Conservation (phyloP, 2,329 filamentous ascomycete species). For the Microsporum ferrugineum region DNA sequence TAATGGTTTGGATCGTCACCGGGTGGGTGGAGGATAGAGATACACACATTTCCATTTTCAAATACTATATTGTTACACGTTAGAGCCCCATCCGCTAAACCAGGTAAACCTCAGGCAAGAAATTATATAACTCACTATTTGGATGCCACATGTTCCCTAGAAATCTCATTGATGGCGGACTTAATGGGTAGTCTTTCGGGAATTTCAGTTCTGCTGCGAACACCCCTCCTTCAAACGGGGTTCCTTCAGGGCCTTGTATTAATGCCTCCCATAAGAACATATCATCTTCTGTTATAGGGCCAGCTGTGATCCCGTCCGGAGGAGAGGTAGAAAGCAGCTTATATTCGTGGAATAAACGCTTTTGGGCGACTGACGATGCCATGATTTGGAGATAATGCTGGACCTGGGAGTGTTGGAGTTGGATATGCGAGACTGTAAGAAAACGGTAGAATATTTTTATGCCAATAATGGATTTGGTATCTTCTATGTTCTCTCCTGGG, state of each 20-base stretch:
- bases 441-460: background rate
- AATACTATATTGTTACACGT: conserved; percentile 48
- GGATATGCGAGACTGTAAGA: background rate
- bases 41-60: conserved; percentile 75
- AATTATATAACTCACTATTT: conserved; percentile 54
- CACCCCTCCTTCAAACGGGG: conserved; percentile 88
- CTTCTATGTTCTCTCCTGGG: background rate
- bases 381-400: conserved; percentile 21
- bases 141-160: conserved; percentile 91
- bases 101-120: no score
- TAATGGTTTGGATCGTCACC: conserved; percentile 92
- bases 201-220: conserved; percentile 94
- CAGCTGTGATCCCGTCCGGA: conserved; percentile 94
- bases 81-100: background rate
- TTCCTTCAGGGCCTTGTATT: conserved; percentile 89
- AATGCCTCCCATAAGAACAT: conserved; percentile 93
- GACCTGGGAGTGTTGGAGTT: background rate
- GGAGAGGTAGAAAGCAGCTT: conserved; percentile 85
- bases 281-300: conserved; percentile 86
- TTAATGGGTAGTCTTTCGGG: conserved; percentile 90
- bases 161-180: conserved; percentile 93
- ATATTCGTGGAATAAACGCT: conserved; percentile 92
- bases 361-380: conserved; percentile 46
- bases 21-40: conserved; percentile 90
- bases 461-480: background rate